A percentile compares a stretch with the other conserved stretches of the same genome.
Evolutionary conservation across 495 filamentous ascomycete species (phyloP).

Genomic region (Xylaria palmicola): DNA sequence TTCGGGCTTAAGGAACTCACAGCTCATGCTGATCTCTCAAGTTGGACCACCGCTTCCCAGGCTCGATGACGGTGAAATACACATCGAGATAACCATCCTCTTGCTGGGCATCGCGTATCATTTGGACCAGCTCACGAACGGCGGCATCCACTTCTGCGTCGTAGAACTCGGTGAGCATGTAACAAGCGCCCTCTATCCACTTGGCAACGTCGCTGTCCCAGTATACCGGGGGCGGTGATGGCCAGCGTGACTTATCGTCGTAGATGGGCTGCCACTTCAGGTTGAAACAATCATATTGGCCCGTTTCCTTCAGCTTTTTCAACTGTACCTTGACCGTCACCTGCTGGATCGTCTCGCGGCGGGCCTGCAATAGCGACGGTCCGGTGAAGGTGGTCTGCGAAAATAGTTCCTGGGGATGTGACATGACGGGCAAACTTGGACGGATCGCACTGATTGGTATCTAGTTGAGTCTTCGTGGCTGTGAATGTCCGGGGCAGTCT

Average conservation of each 20-base stretch:
- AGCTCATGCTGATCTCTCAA: constrained; percentile 61
- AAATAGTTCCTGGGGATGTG: constrained; percentile 34
- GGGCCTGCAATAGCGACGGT: constrained; percentile 35
- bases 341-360: constrained; percentile 41
- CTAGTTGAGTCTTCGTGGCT: neutral
- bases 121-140: constrained; percentile 54
- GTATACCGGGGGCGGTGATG: constrained; percentile 54
- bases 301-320: constrained; percentile 51
- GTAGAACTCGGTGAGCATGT: constrained; percentile 46
- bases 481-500: neutral
- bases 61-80: constrained; percentile 56
- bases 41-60: constrained; percentile 54
- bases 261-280: constrained; percentile 52
- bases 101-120: constrained; percentile 55
- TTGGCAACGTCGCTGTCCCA: constrained; percentile 63
- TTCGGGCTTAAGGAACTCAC: constrained; percentile 37
- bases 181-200: constrained; percentile 61
- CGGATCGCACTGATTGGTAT: neutral
- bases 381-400: constrained; percentile 31
- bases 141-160: constrained; percentile 48
- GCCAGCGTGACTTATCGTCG: constrained; percentile 48
- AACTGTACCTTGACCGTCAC: constrained; percentile 49
- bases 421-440: constrained; percentile 21
- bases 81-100: constrained; percentile 60
- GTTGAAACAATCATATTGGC: constrained; percentile 56